Evolutionary conservation across 345 rosid species (phyloP).

Genomic region (Hibiscus mutabilis): DNA sequence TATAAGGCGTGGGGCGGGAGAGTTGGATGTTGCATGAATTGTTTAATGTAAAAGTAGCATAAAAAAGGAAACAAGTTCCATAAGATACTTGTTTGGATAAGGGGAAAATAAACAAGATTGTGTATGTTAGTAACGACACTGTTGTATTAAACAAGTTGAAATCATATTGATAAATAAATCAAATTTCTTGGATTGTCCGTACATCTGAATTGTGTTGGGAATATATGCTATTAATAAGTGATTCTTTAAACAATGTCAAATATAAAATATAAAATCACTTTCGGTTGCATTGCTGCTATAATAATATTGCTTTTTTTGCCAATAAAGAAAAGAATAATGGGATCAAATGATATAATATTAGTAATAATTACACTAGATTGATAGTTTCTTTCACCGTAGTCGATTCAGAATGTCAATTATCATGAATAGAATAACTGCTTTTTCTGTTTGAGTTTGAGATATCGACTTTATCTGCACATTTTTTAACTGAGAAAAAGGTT

Average conservation of each 20-base stretch:
- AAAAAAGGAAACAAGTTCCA: constrained; percentile 22
- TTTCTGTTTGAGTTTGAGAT: not conserved
- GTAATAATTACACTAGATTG: not conserved
- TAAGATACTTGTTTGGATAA: constrained; percentile 55
- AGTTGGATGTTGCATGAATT: constrained; percentile 19
- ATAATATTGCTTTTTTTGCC: no score
- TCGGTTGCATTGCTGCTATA: no score
- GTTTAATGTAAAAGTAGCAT: constrained; percentile 17
- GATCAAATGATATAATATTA: no score
- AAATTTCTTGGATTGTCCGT: constrained; percentile 20
- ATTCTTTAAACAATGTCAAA: no score
- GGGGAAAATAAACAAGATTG: constrained; percentile 36
- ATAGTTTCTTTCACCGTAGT: not conserved
- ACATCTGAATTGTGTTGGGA: constrained; percentile 15
- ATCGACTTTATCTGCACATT: not conserved
- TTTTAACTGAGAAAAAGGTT: not conserved
- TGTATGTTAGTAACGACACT: constrained; percentile 36
- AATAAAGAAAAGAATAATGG: no score
- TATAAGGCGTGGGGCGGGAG: constrained; percentile 41
- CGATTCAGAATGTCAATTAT: constrained; percentile 1
- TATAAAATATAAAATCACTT: no score
- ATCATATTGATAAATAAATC: constrained; percentile 6
- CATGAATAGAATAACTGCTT: not conserved
- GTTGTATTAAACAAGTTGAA: constrained; percentile 31
- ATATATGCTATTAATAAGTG: constrained; percentile 9